phyloP scores from a whole-genome alignment of 768 basidiomycete species.

The Panus rudis region DNA sequence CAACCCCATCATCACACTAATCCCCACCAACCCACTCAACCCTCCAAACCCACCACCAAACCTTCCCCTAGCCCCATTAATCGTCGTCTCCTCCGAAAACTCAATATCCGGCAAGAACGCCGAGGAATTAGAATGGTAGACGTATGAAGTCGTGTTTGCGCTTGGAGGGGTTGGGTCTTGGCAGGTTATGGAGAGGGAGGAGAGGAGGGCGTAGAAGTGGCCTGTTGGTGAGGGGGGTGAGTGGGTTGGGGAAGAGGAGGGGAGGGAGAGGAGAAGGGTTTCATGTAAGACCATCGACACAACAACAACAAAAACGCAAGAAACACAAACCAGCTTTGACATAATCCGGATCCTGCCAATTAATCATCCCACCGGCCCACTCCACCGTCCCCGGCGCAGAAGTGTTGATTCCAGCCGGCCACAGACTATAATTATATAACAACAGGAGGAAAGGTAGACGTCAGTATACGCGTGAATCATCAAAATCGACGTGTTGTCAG shows the following conservation, averaged over 20 bases:
- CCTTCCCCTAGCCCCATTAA: conserved; percentile 37
- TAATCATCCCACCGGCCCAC: conserved; percentile 80
- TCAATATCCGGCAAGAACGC: conserved; percentile 44
- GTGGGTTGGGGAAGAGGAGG: neutral
- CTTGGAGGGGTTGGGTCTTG: conserved; percentile 38
- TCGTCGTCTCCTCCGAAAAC: conserved; percentile 51
- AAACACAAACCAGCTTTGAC: conserved; percentile 49
- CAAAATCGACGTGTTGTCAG: too few species aligned
- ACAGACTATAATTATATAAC: too few species aligned
- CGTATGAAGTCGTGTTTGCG: conserved; percentile 52
- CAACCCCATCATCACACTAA: too few species aligned
- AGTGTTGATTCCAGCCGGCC: conserved; percentile 71
- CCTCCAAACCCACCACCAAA: too few species aligned
- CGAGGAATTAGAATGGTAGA: conserved; percentile 52
- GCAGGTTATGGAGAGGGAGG: conserved; percentile 60
- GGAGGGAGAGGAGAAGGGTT: neutral
- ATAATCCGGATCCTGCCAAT: conserved; percentile 80
- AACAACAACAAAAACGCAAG: too few species aligned
- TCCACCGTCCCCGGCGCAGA: conserved; percentile 61
- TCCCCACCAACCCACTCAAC: too few species aligned
- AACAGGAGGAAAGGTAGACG: neutral
- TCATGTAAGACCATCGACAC: too few species aligned
- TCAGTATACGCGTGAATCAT: neutral
- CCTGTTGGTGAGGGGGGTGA: conserved; percentile 27
- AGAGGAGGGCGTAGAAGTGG: conserved; percentile 62